A percentile compares a stretch with the other conserved stretches of the same genome.
Conservation (phyloP, 2,329 filamentous ascomycete genomes). For the Cucurbitaria berberidis region DNA sequence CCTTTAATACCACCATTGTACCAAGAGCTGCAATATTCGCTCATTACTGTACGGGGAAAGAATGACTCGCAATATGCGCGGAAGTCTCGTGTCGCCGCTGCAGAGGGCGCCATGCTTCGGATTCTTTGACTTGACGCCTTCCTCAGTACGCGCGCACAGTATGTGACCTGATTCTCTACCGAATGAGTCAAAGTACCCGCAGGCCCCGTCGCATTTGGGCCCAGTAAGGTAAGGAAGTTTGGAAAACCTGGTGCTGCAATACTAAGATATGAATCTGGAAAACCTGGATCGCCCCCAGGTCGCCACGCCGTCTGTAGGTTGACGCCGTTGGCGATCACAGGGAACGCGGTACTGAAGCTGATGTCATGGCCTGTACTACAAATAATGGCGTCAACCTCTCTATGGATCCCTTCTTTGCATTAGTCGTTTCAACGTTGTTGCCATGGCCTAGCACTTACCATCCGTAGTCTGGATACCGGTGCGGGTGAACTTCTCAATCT, state of each 20-base stretch:
- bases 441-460: background rate
- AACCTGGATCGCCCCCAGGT: constrained; percentile 50
- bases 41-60: constrained; percentile 58
- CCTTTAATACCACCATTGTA: constrained; percentile 67
- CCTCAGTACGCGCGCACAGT: constrained; percentile 68
- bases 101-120: constrained; percentile 61
- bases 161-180: constrained; percentile 68
- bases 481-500: constrained; percentile 18
- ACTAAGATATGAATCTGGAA: constrained; percentile 37
- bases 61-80: constrained; percentile 59
- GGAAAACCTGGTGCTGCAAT: constrained; percentile 36
- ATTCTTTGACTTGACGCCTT: constrained; percentile 70
- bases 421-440: constrained; percentile 9
- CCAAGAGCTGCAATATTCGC: constrained; percentile 70
- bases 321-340: constrained; percentile 36
- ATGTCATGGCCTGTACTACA: constrained; percentile 69
- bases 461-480: constrained; percentile 32
- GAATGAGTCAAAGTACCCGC: constrained; percentile 69
- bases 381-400: constrained; percentile 51
- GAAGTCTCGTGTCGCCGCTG: constrained; percentile 66
- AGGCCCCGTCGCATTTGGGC: constrained; percentile 63
- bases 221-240: constrained; percentile 59
- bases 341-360: constrained; percentile 19
- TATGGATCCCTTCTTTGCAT: constrained; percentile 12
- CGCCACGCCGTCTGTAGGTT: constrained; percentile 32